Percentiles rank a stretch among this genome's conserved stretches.
Evolutionary conservation across 78 protist genomes (phyloP).

Genomic region (slime mould (Dictyostelium discoideum)): DNA sequence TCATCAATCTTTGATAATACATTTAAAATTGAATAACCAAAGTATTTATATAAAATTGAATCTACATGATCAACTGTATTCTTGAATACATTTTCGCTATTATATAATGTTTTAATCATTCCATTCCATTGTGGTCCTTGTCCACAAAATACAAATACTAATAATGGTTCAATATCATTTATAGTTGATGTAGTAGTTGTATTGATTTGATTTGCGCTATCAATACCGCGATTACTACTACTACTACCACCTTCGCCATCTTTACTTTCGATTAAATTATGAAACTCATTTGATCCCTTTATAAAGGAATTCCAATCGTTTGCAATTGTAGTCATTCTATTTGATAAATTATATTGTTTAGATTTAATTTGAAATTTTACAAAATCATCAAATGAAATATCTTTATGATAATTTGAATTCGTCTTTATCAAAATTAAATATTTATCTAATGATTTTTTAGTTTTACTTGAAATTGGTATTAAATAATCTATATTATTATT

Average conservation of each 20-base stretch:
- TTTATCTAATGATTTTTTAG: slow-evolving; percentile 43
- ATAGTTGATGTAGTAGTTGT: no score
- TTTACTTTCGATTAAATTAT: neutral
- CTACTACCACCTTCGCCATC: neutral
- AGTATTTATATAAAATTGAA: neutral
- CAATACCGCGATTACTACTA: neutral
- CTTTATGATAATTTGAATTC: neutral
- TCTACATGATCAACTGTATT: slow-evolving; percentile 46
- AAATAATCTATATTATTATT: slow-evolving; percentile 8
- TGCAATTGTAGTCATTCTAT: slow-evolving; percentile 16
- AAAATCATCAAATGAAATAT: slow-evolving; percentile 18
- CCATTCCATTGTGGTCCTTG: slow-evolving; percentile 85
- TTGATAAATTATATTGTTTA: slow-evolving; percentile 10
- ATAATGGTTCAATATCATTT: neutral
- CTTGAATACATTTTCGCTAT: slow-evolving; percentile 11
- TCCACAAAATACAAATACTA: slow-evolving; percentile 81
- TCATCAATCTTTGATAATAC: neutral
- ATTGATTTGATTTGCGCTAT: neutral
- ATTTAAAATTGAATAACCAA: slow-evolving; percentile 42
- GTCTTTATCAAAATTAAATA: neutral
- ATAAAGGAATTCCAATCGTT: slow-evolving; percentile 41
- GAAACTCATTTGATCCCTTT: neutral
- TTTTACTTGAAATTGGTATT: slow-evolving; percentile 32
- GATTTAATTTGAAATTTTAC: slow-evolving; percentile 14
- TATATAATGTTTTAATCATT: slow-evolving; percentile 37